phyloP scores from a whole-genome alignment of 768 basidiomycete species.

The Boletus fagicola region DNA sequence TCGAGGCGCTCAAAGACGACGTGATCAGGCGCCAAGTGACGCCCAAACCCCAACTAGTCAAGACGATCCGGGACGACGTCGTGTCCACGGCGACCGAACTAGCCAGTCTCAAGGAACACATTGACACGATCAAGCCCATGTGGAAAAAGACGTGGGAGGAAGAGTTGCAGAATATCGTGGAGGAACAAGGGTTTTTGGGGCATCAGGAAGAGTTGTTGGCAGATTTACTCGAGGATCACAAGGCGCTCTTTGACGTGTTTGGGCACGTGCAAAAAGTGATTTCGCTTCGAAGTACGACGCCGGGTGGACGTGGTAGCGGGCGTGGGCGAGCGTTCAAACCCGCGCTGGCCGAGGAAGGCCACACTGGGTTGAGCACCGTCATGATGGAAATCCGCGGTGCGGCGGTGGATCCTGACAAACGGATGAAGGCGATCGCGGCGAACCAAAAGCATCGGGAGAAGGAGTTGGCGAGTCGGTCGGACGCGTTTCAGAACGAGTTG shows the following conservation, averaged over 20 bases:
- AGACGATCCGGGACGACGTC: conserved; percentile 70
- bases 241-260: conserved; percentile 83
- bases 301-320: conserved; percentile 37
- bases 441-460: conserved; percentile 78
- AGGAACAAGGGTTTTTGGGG: conserved; percentile 91
- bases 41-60: conserved; percentile 72
- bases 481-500: conserved; percentile 85
- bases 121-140: conserved; percentile 87
- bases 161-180: conserved; percentile 93
- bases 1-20: conserved; percentile 88
- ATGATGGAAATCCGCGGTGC: conserved; percentile 90
- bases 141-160: conserved; percentile 99
- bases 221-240: conserved; percentile 90
- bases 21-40: conserved; percentile 85
- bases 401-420: conserved; percentile 73
- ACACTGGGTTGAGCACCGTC: conserved; percentile 68
- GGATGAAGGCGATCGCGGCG: conserved; percentile 90
- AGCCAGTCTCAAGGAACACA: conserved; percentile 75
- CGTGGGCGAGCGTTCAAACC: conserved; percentile 57
- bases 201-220: conserved; percentile 90
- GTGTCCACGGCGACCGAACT: conserved; percentile 64
- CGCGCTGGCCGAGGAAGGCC: conserved; percentile 63
- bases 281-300: conserved; percentile 54
- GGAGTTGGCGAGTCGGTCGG: conserved; percentile 67
- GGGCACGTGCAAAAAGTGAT: conserved; percentile 91